phyloP scores from a whole-genome alignment of 2,329 filamentous ascomycete species.

The Sporothrix pseudoabietina region DNA sequence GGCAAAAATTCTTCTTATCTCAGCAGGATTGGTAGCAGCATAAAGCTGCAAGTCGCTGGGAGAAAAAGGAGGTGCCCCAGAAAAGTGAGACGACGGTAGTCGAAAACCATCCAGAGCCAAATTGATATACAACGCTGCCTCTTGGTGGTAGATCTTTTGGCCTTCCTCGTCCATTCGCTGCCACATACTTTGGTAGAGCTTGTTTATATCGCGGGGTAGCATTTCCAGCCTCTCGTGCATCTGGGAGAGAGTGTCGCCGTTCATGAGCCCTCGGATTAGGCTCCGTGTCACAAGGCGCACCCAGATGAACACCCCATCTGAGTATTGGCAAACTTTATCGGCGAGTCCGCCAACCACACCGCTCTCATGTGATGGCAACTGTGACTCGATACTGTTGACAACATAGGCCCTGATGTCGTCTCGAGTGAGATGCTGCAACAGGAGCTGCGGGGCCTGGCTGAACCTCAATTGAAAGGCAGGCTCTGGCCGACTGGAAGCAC shows the following conservation, averaged over 20 bases:
- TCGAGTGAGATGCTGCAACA: conserved; percentile 6
- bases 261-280: neutral
- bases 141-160: conserved; percentile 10
- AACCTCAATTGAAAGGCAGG: neutral
- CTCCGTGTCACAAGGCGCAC: neutral
- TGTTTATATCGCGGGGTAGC: conserved; percentile 1
- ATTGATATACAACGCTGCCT: conserved; percentile 2
- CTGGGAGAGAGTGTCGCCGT: neutral
- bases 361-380: neutral
- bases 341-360: neutral
- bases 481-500: conserved; percentile 15
- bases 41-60: neutral
- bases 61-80: neutral
- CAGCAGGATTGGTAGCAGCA: neutral
- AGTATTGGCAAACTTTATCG: neutral
- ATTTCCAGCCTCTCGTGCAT: neutral
- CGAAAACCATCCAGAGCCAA: neutral
- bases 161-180: neutral
- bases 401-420: conserved; percentile 11
- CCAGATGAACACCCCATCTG: conserved; percentile 22
- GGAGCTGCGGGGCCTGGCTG: neutral
- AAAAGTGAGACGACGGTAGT: neutral
- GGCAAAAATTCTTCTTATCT: neutral
- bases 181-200: conserved; percentile 21
- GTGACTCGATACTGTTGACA: neutral